phyloP scores from a whole-genome alignment of 345 rosid genomes.

The Sonneratia alba region DNA sequence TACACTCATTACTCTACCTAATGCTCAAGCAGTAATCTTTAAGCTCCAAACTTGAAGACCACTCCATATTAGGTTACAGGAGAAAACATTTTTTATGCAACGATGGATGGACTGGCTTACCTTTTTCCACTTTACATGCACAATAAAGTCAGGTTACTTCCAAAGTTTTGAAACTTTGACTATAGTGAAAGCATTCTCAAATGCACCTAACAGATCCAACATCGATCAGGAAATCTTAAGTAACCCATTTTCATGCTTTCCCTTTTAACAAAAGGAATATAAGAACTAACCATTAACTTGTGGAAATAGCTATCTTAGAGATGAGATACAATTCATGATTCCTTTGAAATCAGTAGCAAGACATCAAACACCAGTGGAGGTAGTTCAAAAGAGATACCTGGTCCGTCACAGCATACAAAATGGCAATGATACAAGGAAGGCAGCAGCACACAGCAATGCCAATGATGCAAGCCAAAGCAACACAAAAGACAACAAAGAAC shows the following conservation, averaged over 20 bases:
- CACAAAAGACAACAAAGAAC: conserved; percentile 90
- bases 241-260: not conserved
- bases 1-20: not conserved
- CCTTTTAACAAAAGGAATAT: not conserved
- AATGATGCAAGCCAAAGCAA: conserved; percentile 83
- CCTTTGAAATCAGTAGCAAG: not conserved
- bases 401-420: conserved; percentile 82
- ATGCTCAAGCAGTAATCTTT: not conserved
- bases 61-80: not conserved
- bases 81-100: not conserved
- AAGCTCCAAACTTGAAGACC: not conserved
- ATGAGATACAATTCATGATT: not conserved
- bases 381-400: conserved; percentile 48
- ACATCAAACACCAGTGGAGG: not conserved
- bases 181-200: not conserved
- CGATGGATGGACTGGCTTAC: not conserved
- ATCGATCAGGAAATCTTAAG: not conserved
- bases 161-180: not conserved
- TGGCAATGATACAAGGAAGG: conserved; percentile 93
- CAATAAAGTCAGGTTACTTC: not conserved
- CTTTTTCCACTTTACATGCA: not conserved
- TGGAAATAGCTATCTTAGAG: not conserved
- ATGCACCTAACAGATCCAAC: not conserved
- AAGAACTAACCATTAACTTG: not conserved
- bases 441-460: conserved; percentile 99